phyloP scores from a whole-genome alignment of 1,284 basidiomycete genomes.

The Fomitopsis betulina region DNA sequence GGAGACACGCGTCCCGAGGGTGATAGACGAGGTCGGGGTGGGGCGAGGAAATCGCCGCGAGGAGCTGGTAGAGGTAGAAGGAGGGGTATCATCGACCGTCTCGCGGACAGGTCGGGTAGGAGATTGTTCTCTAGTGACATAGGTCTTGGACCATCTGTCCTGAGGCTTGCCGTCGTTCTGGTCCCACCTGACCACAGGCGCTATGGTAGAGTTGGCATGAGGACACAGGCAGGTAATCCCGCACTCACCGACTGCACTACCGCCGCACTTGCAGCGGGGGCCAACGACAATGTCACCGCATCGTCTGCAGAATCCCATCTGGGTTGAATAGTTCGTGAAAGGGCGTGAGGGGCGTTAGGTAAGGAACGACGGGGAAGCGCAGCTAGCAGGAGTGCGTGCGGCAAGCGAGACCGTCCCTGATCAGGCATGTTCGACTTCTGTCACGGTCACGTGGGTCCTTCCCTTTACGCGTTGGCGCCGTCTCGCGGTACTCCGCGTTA shows the following conservation, averaged over 20 bases:
- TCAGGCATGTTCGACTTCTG: constrained; percentile 3
- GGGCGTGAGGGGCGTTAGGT: constrained; percentile 1
- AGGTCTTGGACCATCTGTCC: constrained; percentile 76
- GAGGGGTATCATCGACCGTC: neutral
- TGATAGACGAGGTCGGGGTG: constrained; percentile 34
- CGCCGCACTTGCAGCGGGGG: constrained; percentile 71
- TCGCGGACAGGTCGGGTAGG: constrained; percentile 16
- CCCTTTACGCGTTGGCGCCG: neutral
- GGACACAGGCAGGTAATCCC: neutral
- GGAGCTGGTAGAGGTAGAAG: constrained; percentile 22
- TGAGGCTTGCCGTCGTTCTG: constrained; percentile 39
- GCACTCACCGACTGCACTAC: constrained; percentile 59
- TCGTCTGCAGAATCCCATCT: constrained; percentile 76
- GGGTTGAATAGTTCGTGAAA: constrained; percentile 7
- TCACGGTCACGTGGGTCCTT: constrained; percentile 19
- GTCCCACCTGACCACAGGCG: constrained; percentile 64
- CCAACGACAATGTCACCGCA: constrained; percentile 76
- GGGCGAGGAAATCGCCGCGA: constrained; percentile 48
- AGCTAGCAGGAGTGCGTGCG: constrained; percentile 1
- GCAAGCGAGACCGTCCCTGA: constrained; percentile 1
- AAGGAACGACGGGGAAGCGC: constrained; percentile 3
- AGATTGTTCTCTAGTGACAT: constrained; percentile 51
- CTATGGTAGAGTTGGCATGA: constrained; percentile 30
- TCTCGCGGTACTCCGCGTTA: too few species aligned
- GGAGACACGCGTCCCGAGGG: constrained; percentile 44